Evolutionary conservation across 1,139 yeast species (phyloP).

Genomic region (Saccharomycopsis hybrid): DNA sequence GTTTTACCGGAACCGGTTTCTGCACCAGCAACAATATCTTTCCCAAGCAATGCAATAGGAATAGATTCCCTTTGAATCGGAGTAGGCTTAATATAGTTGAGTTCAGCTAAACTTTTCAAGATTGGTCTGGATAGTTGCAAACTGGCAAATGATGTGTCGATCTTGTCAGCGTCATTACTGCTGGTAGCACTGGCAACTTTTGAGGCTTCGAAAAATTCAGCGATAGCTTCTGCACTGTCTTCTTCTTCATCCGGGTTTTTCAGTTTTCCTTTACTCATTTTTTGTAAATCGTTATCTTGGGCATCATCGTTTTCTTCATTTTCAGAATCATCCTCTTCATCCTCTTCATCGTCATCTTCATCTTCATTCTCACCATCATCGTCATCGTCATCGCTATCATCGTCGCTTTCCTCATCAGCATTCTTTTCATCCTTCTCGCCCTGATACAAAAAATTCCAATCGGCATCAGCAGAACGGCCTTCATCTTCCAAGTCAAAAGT

Average conservation of each 20-base stretch:
- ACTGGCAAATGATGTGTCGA: conserved; percentile 48
- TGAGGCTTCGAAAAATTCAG: conserved; percentile 53
- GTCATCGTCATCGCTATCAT: conserved; percentile 29
- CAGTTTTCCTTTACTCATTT: conserved; percentile 23
- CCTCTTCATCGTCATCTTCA: conserved; percentile 26
- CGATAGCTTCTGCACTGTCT: conserved; percentile 68
- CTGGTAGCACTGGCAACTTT: conserved; percentile 35
- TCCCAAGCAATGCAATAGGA: conserved; percentile 88
- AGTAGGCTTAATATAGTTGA: conserved; percentile 82
- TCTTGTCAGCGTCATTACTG: conserved; percentile 32
- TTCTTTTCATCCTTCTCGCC: conserved; percentile 27
- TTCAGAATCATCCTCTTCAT: conserved; percentile 26
- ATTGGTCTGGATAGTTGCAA: conserved; percentile 86
- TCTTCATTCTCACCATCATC: conserved; percentile 29
- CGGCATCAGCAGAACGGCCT: conserved; percentile 60
- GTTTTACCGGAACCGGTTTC: conserved; percentile 99
- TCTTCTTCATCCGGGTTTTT: conserved; percentile 35
- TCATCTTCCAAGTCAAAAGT: conserved; percentile 57
- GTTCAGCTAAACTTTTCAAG: conserved; percentile 67
- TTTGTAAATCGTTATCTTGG: conserved; percentile 28
- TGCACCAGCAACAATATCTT: conserved; percentile 98
- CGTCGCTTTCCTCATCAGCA: conserved; percentile 30
- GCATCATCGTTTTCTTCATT: conserved; percentile 25
- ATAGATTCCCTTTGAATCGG: conserved; percentile 92
- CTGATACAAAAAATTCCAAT: conserved; percentile 62